Evolutionary conservation across 2,329 filamentous ascomycete species (phyloP).

Genomic region (Calonectria hongkongensis): DNA sequence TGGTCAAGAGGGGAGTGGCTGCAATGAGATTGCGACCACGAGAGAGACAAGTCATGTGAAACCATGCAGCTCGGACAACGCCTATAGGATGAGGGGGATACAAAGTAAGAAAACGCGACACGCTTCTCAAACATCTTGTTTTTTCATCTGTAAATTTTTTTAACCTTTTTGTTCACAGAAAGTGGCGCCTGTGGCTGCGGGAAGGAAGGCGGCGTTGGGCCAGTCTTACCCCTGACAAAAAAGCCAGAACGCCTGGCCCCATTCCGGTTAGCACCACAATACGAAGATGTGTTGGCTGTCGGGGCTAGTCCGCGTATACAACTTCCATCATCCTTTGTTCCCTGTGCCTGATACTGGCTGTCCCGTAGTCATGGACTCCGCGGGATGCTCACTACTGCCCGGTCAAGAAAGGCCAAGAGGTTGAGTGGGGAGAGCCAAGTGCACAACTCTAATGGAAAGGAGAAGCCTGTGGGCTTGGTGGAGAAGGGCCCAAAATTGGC

Average conservation of each 20-base stretch:
- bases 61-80: not conserved
- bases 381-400: conserved; percentile 4
- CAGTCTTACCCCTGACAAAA: conserved; percentile 30
- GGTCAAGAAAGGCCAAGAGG: conserved; percentile 10
- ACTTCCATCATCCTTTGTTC: not conserved
- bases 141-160: not conserved
- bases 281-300: conserved; percentile 20
- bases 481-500: conserved; percentile 24
- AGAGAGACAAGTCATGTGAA: not conserved
- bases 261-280: conserved; percentile 20
- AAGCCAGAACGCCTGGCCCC: conserved; percentile 23
- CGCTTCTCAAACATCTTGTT: not conserved
- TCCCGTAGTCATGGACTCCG: conserved; percentile 1
- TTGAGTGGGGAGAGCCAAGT: conserved; percentile 37
- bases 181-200: conserved; percentile 35
- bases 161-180: not conserved
- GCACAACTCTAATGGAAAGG: conserved; percentile 41
- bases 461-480: conserved; percentile 24
- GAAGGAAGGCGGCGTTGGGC: conserved; percentile 30
- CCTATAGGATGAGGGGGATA: not conserved
- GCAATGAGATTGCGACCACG: not conserved
- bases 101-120: not conserved
- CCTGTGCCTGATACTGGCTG: conserved; percentile 9
- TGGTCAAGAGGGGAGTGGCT: too few species aligned
- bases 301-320: conserved; percentile 29